Base-by-base conservation (phyloP, 2,329 filamentous ascomycete species). In the Diaporthe citri region DNA sequence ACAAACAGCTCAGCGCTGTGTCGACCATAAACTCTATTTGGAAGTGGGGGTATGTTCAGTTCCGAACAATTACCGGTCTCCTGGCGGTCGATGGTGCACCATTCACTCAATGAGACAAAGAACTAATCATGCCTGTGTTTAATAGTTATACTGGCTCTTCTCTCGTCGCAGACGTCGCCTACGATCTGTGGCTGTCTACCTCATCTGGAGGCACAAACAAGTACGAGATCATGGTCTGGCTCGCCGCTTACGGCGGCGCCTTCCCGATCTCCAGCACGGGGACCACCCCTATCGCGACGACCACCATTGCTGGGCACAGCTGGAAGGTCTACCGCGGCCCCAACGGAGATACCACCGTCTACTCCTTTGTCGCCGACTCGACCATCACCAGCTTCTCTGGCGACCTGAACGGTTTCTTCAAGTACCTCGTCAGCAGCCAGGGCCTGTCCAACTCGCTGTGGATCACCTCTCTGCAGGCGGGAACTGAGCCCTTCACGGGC, bases 161-260 rank as follows among this genome's bases (percentile, higher is more conserved):
- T 34, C 71, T 84, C 67, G 84, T 90, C 34, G 87, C 89, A 55
- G 85, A 92, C 79, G 90, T 92, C 3, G 83, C 90, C 17, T 92
- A 91, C 80, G 90, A 92, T 80, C 82, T 92, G 57, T 92, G 92
- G 85, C 90, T 90, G 48, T 84, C 85, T 7, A 82, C 83, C n/a
- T 85, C 86, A 8, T 84, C 85, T 15, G 83, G 86, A 0, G 81
- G 81, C 60, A 80, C 72, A 0, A 79, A 87, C 34, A 83, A 90
- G 79, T 91, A 91, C 80, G 91, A 93, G 82, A 86, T 93, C 81
- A 93, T 93, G 91, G 85, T 93, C 79, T 93, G 91, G 91, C 84
- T 92, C 57, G 88, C 85, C 2, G 86, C 87, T 4, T 84, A 90
- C 59, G 90, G 90, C 36, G 90, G 89, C 71, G 90, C 90, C 1